Evolutionary conservation across 306 rosid genomes (phyloP).

Genomic region (Trichosanthes cucumerina): DNA sequence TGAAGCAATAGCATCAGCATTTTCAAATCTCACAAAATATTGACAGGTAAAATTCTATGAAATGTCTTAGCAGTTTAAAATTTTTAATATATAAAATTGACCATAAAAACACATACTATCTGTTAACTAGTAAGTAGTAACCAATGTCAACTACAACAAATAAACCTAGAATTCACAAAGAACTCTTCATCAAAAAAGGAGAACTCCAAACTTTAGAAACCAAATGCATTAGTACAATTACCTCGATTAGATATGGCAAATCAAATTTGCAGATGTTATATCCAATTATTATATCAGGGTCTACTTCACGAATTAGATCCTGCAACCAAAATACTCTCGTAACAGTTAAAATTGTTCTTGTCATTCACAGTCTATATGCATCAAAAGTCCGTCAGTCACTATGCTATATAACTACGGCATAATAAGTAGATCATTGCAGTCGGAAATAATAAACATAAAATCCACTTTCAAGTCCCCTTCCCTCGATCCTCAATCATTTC

Average conservation of each 20-base stretch:
- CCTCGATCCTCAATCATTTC: not conserved
- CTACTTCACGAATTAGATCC: slow-evolving; percentile 80
- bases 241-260: slow-evolving; percentile 92
- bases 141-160: not conserved
- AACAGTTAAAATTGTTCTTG: slow-evolving; percentile 9
- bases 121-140: not conserved
- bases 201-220: not conserved
- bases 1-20: not conserved
- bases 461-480: not conserved
- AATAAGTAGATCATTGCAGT: not conserved
- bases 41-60: not conserved
- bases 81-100: not conserved
- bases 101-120: not conserved
- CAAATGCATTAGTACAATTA: slow-evolving; percentile 14
- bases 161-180: not conserved
- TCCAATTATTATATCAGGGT: slow-evolving; percentile 97
- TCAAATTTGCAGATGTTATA: slow-evolving; percentile 98
- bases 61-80: not conserved
- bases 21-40: not conserved
- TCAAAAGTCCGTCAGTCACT: not conserved
- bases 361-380: not conserved
- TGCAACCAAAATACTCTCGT: slow-evolving; percentile 26
- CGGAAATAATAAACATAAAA: not conserved
- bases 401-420: not conserved
- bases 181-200: not conserved